Evolutionary conservation across 176 grass and related monocot species (phyloP), one percentile per base, ranked within the genome.

Genomic region (Paspalum notatum): DNA sequence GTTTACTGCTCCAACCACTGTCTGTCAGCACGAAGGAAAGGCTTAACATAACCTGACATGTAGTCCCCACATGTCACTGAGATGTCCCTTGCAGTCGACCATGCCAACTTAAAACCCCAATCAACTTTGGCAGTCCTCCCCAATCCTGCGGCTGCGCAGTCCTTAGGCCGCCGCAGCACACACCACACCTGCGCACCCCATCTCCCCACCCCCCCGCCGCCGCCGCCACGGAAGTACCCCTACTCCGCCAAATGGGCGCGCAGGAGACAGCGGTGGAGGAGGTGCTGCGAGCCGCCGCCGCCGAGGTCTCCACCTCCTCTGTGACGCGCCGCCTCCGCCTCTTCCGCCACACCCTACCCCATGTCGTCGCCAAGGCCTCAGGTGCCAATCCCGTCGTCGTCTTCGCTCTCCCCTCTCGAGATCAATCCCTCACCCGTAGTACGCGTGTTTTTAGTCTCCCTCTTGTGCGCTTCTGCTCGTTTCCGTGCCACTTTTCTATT

Each of bases 321-420:
- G 90, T 67, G 15, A 98, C 81, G 92, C 83, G 73, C 73, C 95
- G 95, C 40, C 74, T 95, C 86, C 78, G 64, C 85, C 85, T 98
- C 81, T 98, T 98, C 70, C 84, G 85, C 60, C 77, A 86, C 16
- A 88, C 82, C 39, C 88, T 98, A 43, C 88, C 71, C 6, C 88
- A 62, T 47, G 60, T 91, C 10, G 16, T 98, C 39, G 74, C 86
- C 62, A 87, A 79, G 40, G 62, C 74, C 56, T 56, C 63, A 85
- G 77, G 87, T 85, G 85, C 16, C n/a, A 1, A 8, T 24, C 43
- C 62, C 44, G 6, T 44, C 80, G 18, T 65, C 59, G 15, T 10
- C 51, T 67, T 24, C 22, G n/a, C 45, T 54, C 44, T 8, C 12
- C 61, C 50, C 10, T 24, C 3, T 44, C 38, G 54, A 75, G 75